phyloP scores from a whole-genome alignment of 768 basidiomycete genomes.

The Mycena venus region DNA sequence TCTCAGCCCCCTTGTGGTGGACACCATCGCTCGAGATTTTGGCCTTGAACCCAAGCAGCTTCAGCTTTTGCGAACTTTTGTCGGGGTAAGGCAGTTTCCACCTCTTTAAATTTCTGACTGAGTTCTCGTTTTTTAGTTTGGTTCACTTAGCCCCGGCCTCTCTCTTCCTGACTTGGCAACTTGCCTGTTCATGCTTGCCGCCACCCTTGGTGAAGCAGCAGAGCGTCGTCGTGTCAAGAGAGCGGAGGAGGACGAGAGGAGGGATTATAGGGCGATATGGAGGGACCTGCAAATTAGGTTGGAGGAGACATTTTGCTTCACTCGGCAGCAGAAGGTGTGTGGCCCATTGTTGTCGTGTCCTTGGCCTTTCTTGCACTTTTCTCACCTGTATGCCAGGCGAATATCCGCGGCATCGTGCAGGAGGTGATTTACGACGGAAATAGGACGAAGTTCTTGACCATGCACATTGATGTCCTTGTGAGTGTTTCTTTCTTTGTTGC shows the following conservation, averaged over 20 bases:
- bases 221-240: neutral
- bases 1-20: neutral
- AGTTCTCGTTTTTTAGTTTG: neutral
- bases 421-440: neutral
- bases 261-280: neutral
- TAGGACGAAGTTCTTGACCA: neutral
- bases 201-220: neutral
- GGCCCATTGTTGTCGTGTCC: neutral
- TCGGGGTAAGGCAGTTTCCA: neutral
- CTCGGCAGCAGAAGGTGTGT: neutral
- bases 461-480: slow-evolving; percentile 2
- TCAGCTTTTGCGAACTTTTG: neutral
- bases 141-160: neutral
- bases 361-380: neutral
- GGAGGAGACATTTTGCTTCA: neutral
- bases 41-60: neutral
- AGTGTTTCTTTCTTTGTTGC: neutral
- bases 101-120: neutral
- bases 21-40: neutral
- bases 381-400: neutral
- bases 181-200: neutral
- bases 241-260: neutral
- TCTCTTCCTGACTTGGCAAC: neutral
- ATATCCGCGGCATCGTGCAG: neutral
- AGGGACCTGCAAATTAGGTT: neutral